Conservation (phyloP, 2,329 filamentous ascomycete species). For the Shiraia bambusicola region DNA sequence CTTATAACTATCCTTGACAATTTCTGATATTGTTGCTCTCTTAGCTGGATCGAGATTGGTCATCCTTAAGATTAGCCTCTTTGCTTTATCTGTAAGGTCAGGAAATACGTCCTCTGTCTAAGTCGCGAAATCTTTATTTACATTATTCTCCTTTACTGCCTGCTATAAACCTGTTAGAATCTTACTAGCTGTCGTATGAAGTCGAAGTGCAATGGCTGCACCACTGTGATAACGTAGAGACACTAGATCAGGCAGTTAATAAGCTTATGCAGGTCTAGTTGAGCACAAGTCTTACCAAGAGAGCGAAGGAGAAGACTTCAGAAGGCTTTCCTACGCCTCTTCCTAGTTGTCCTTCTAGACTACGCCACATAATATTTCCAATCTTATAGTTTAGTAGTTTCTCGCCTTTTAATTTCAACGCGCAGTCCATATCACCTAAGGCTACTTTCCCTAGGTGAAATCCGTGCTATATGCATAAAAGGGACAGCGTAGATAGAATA, state of each 20-base stretch:
- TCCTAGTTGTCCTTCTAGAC: slow-evolving; percentile 1
- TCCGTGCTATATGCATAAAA: too few species aligned
- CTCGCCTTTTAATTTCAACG: slow-evolving; percentile 4
- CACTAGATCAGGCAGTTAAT: slow-evolving; percentile 4
- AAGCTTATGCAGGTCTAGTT: slow-evolving; percentile 1
- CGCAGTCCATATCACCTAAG: slow-evolving; percentile 5
- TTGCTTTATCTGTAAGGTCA: slow-evolving; percentile 30
- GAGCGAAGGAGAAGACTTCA: slow-evolving; percentile 5
- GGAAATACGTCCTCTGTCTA: slow-evolving; percentile 32
- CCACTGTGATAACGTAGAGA: slow-evolving; percentile 5
- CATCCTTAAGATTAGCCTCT: slow-evolving; percentile 35
- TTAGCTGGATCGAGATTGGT: slow-evolving; percentile 33
- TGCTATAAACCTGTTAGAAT: slow-evolving; percentile 25
- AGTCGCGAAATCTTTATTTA: slow-evolving; percentile 24
- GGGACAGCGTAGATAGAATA: too few species aligned
- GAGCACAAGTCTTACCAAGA: slow-evolving; percentile 2
- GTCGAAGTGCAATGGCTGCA: slow-evolving; percentile 4
- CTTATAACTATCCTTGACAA: slow-evolving; percentile 10
- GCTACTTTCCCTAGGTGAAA: slow-evolving; percentile 3
- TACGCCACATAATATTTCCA: slow-evolving; percentile 7
- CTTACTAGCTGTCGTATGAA: slow-evolving; percentile 22
- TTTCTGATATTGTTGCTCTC: slow-evolving; percentile 26
- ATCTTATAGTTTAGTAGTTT: slow-evolving; percentile 6
- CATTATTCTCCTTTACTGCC: slow-evolving; percentile 12
- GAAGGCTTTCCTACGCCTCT: slow-evolving; percentile 1